These are phyloP conservation scores for Phoma sp. DNA, from an alignment of 2,329 filamentous ascomycete genomes.

Conservation along the genomic window DNA sequence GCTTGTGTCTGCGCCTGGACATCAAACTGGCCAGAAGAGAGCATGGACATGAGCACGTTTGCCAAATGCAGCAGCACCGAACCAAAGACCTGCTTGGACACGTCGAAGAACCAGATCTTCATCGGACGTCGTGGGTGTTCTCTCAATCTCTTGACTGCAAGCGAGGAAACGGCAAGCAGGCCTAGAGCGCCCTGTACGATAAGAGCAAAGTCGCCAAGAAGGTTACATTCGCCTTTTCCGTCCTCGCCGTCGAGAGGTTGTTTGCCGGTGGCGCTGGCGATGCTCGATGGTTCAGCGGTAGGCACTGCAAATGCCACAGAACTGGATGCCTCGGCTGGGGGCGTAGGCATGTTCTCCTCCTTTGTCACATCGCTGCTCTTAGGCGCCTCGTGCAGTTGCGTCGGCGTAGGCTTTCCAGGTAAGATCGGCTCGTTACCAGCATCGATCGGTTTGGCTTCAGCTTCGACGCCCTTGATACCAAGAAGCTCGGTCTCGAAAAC, in stretches of 20 bases:
- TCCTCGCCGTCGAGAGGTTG: conserved; percentile 53
- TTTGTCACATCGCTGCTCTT: not conserved
- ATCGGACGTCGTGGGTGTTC: conserved; percentile 90
- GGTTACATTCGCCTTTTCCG: conserved; percentile 75
- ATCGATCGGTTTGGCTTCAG: conserved; percentile 12
- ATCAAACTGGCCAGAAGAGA: conserved; percentile 84
- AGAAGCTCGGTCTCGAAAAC: conserved; percentile 93
- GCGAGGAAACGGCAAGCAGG: conserved; percentile 77
- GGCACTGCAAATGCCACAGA: conserved; percentile 21
- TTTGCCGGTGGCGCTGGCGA: conserved; percentile 29
- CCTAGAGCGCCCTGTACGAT: conserved; percentile 89
- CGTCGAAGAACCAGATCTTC: conserved; percentile 98
- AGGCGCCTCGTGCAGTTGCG: conserved; percentile 7
- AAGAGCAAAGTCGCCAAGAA: conserved; percentile 90
- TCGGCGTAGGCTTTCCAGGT: conserved; percentile 6
- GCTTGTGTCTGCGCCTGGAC: conserved; percentile 61
- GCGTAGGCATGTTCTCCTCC: conserved; percentile 19
- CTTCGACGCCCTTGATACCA: conserved; percentile 68
- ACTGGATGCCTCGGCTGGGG: conserved; percentile 14
- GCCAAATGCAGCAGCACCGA: conserved; percentile 89
- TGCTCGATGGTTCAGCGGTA: conserved; percentile 20
- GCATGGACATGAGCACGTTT: conserved; percentile 95
- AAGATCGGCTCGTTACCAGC: conserved; percentile 8
- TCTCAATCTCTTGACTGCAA: conserved; percentile 92
- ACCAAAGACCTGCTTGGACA: conserved; percentile 95